Conservation (phyloP, 768 basidiomycete species). For the Hemileccinum impolitum region DNA sequence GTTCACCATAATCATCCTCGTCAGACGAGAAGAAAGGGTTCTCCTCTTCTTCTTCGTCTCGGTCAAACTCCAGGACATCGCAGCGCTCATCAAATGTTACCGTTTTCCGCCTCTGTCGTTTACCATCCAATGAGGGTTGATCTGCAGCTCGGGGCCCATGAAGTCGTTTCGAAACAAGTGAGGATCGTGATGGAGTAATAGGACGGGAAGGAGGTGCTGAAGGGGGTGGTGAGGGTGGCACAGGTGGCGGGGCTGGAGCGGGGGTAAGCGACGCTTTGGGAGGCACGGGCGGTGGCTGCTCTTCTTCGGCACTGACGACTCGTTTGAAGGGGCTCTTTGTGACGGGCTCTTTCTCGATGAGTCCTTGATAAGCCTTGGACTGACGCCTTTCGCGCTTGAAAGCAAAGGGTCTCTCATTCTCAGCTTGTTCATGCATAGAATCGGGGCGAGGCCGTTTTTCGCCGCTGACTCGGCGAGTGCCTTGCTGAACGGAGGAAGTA, state of each 20-base stretch:
- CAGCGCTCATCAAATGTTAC: slow-evolving; percentile 79
- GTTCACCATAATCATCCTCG: slow-evolving; percentile 29
- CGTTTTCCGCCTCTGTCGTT: slow-evolving; percentile 63
- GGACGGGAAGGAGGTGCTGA: slow-evolving; percentile 42
- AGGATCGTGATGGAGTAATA: slow-evolving; percentile 47
- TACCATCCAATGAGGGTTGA: slow-evolving; percentile 28
- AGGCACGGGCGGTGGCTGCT: slow-evolving; percentile 28
- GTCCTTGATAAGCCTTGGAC: slow-evolving; percentile 68
- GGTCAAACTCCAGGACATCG: slow-evolving; percentile 79
- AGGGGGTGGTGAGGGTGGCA: slow-evolving; percentile 28
- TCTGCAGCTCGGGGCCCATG: slow-evolving; percentile 70
- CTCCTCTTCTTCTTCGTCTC: slow-evolving; percentile 55
- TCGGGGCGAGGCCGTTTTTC: slow-evolving; percentile 74
- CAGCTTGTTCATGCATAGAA: slow-evolving; percentile 68
- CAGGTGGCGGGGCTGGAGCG: slow-evolving; percentile 5
- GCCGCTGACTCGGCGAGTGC: slow-evolving; percentile 56
- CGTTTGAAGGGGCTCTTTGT: slow-evolving; percentile 78
- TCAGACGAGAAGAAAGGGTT: slow-evolving; percentile 44
- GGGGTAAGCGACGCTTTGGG: slow-evolving; percentile 16
- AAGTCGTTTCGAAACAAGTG: slow-evolving; percentile 67
- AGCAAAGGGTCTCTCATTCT: slow-evolving; percentile 69
- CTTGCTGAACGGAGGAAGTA: slow-evolving; percentile 11
- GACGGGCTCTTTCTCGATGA: slow-evolving; percentile 74
- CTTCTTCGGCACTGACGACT: slow-evolving; percentile 22
- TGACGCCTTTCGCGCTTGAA: slow-evolving; percentile 72